These are phyloP conservation scores for Xylaria sp. DNA, from an alignment of 2,329 filamentous ascomycete species.

Conservation along the genomic window DNA sequence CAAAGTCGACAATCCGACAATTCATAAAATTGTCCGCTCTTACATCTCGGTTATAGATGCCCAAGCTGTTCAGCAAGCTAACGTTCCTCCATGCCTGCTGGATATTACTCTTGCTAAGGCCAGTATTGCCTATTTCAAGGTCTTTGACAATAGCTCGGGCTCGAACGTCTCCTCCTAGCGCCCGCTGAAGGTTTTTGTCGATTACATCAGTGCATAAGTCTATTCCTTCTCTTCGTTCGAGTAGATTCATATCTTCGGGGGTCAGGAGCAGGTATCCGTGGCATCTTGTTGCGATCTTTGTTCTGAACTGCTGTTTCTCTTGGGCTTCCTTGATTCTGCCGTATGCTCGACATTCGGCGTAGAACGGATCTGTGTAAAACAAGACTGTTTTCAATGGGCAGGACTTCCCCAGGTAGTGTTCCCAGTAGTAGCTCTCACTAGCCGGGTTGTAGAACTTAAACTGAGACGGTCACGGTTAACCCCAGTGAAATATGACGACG, in stretches of 20 bases:
- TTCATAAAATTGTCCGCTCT: constrained; percentile 24
- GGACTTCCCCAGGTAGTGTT: not conserved
- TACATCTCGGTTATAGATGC: constrained; percentile 21
- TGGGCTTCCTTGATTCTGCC: constrained; percentile 13
- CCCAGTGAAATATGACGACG: no score
- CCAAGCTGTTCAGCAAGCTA: constrained; percentile 11
- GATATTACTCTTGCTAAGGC: constrained; percentile 8
- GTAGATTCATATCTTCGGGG: not conserved
- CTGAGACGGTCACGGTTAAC: not conserved
- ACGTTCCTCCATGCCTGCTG: constrained; percentile 10
- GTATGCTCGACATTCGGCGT: constrained; percentile 27
- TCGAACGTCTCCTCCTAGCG: not conserved
- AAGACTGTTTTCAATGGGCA: not conserved
- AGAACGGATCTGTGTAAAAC: constrained; percentile 18
- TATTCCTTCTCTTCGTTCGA: not conserved
- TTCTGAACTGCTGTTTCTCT: not conserved
- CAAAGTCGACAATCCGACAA: constrained; percentile 11
- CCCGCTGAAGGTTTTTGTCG: not conserved
- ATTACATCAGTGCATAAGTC: not conserved
- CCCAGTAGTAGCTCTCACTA: not conserved
- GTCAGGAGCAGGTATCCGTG: constrained; percentile 14
- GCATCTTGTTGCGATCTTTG: constrained; percentile 8
- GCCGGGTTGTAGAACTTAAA: constrained; percentile 16
- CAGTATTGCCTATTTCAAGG: not conserved
- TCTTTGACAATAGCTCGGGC: constrained; percentile 13